These are phyloP conservation scores for Arachis stenosperma DNA, from an alignment of 306 rosid genomes.

Conservation along the genomic window DNA sequence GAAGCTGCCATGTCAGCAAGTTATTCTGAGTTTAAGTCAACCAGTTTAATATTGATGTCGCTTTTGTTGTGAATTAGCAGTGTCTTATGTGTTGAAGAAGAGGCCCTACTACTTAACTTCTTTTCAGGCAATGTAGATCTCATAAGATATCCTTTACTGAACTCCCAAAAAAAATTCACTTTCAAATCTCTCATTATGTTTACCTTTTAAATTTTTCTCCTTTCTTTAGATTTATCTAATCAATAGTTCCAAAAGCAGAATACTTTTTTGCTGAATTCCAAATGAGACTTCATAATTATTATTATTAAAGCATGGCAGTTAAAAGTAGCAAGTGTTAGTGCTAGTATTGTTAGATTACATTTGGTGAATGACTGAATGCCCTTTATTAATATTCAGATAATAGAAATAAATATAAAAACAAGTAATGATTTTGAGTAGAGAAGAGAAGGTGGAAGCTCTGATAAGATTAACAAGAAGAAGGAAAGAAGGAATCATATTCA, in stretches of 20 bases:
- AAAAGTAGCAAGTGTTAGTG: constrained; percentile 7
- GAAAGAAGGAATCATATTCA: neutral
- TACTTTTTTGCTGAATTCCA: constrained; percentile 19
- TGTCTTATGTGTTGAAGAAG: constrained; percentile 34
- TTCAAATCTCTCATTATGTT: constrained; percentile 33
- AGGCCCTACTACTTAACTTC: constrained; percentile 22
- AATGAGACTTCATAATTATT: constrained; percentile 1
- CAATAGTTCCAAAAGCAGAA: constrained; percentile 29
- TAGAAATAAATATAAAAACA: neutral
- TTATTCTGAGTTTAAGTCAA: constrained; percentile 59
- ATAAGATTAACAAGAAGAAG: constrained; percentile 18
- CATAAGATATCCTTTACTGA: constrained; percentile 32
- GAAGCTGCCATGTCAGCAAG: constrained; percentile 40
- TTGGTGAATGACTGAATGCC: neutral
- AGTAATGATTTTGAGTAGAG: constrained; percentile 29
- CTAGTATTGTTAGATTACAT: neutral
- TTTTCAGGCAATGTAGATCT: constrained; percentile 39
- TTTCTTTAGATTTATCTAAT: constrained; percentile 20
- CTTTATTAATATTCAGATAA: too few species aligned
- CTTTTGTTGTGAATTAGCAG: constrained; percentile 28
- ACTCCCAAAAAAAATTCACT: constrained; percentile 27
- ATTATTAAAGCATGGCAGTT: constrained; percentile 6
- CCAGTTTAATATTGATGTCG: constrained; percentile 48
- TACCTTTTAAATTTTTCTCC: neutral
- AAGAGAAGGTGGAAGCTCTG: constrained; percentile 19